Percentiles rank a stretch among this genome's conserved stretches.
phyloP scores from a whole-genome alignment of 768 basidiomycete genomes.

The Arthromyces matolae region DNA sequence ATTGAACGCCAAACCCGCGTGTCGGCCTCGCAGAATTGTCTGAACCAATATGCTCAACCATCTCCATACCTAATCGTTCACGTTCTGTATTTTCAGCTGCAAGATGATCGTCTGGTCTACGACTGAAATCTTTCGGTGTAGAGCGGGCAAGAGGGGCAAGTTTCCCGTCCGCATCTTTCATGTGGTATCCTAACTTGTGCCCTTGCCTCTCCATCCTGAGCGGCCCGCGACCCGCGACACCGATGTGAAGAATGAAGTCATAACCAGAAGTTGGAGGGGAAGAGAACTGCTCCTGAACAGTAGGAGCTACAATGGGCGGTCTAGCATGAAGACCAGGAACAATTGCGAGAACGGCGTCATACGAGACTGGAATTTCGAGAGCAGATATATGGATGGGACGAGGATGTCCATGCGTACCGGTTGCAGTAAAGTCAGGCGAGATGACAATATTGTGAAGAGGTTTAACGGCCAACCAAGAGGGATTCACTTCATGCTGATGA shows the following conservation, averaged over 20 bases:
- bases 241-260: slow-evolving; percentile 70
- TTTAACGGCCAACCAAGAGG: slow-evolving; percentile 69
- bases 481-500: slow-evolving; percentile 52
- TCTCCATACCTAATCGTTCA: slow-evolving; percentile 36
- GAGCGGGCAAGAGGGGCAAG: slow-evolving; percentile 49
- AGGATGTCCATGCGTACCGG: slow-evolving; percentile 9
- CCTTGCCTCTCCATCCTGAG: slow-evolving; percentile 61
- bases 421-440: slow-evolving; percentile 30
- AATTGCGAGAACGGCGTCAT: slow-evolving; percentile 50
- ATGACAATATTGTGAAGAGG: slow-evolving; percentile 57
- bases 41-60: slow-evolving; percentile 28
- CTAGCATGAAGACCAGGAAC: slow-evolving; percentile 59
- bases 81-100: slow-evolving; percentile 36
- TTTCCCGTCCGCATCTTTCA: slow-evolving; percentile 60
- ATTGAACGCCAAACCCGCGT: slow-evolving; percentile 45
- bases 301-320: slow-evolving; percentile 48
- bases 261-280: slow-evolving; percentile 48
- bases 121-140: slow-evolving; percentile 38
- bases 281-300: slow-evolving; percentile 29
- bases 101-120: slow-evolving; percentile 31
- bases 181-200: slow-evolving; percentile 66
- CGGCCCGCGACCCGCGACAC: slow-evolving; percentile 61
- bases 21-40: slow-evolving; percentile 35
- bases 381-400: slow-evolving; percentile 58
- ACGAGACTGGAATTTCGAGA: slow-evolving; percentile 55